Evolutionary conservation across 345 rosid genomes (phyloP).

Genomic region (Ceriops decandra): DNA sequence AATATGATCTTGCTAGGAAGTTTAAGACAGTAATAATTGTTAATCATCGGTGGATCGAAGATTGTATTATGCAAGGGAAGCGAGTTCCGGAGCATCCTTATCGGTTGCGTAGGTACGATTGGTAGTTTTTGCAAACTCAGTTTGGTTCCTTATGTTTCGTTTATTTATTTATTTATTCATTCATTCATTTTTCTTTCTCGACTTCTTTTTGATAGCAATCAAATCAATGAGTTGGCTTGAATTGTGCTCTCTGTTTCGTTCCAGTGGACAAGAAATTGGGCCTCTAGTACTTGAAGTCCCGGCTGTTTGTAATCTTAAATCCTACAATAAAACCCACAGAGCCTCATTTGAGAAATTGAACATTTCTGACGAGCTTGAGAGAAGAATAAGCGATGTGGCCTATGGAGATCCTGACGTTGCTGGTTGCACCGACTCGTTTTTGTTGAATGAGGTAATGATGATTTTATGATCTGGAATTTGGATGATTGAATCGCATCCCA

Average conservation of each 20-base stretch:
- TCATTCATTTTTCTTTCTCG: background rate
- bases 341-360: conserved; percentile 34
- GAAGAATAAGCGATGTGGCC: conserved; percentile 17
- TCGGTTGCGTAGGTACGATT: conserved; percentile 48
- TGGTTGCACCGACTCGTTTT: conserved; percentile 49
- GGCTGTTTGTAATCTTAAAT: conserved; percentile 19
- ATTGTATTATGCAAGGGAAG: conserved; percentile 57
- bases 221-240: background rate
- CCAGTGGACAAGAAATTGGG: conserved; percentile 76
- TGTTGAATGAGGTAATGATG: conserved; percentile 57
- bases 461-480: background rate
- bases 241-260: background rate
- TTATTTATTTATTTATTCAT: background rate
- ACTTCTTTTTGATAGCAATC: background rate
- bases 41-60: conserved; percentile 85
- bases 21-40: conserved; percentile 44
- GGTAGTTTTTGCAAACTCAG: background rate
- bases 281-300: conserved; percentile 48
- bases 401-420: conserved; percentile 32
- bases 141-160: background rate
- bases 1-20: conserved; percentile 59
- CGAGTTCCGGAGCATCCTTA: conserved; percentile 64
- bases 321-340: conserved; percentile 26
- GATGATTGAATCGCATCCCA: background rate
- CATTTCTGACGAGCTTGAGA: conserved; percentile 15